A percentile compares a stretch with the other conserved stretches of the same genome.
Evolutionary conservation across 2,329 filamentous ascomycete genomes (phyloP).

Genomic region (Aspergillus calidoustus): DNA sequence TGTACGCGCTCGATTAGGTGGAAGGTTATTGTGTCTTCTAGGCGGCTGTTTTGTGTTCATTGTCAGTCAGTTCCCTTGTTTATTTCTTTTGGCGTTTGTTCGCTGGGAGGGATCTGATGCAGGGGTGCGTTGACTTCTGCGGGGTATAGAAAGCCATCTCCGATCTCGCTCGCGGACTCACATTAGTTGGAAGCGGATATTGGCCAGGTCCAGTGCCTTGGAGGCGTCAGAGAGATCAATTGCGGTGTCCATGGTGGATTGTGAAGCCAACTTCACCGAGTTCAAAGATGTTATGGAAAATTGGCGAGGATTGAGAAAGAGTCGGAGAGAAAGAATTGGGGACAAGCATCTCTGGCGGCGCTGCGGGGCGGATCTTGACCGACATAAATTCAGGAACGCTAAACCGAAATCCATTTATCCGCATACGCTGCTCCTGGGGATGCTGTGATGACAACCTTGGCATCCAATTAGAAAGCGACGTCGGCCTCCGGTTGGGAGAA

Average conservation of each 20-base stretch:
- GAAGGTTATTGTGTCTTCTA: constrained; percentile 97
- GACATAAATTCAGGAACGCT: not conserved
- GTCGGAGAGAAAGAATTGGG: constrained; percentile 16
- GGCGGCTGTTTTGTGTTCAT: constrained; percentile 63
- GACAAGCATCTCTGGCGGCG: not conserved
- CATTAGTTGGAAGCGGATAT: constrained; percentile 95
- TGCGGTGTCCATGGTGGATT: constrained; percentile 75
- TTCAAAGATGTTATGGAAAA: not conserved
- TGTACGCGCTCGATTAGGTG: constrained; percentile 97
- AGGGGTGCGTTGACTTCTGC: not conserved
- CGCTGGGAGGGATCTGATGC: constrained; percentile 2
- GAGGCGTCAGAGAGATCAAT: constrained; percentile 85
- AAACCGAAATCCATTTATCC: not conserved
- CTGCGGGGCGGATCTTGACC: constrained; percentile 13
- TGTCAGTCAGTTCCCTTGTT: not conserved
- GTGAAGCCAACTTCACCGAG: not conserved
- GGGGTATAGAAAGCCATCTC: constrained; percentile 5
- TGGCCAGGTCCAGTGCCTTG: constrained; percentile 83
- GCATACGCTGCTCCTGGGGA: not conserved
- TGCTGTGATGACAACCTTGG: no score
- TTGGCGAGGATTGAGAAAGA: constrained; percentile 8
- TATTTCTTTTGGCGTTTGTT: not conserved
- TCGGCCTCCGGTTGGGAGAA: no score
- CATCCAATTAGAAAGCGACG: no score
- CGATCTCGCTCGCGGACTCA: constrained; percentile 51